Base-by-base conservation (phyloP, 2,329 filamentous ascomycete genomes). In the Monilinia fructicola region DNA sequence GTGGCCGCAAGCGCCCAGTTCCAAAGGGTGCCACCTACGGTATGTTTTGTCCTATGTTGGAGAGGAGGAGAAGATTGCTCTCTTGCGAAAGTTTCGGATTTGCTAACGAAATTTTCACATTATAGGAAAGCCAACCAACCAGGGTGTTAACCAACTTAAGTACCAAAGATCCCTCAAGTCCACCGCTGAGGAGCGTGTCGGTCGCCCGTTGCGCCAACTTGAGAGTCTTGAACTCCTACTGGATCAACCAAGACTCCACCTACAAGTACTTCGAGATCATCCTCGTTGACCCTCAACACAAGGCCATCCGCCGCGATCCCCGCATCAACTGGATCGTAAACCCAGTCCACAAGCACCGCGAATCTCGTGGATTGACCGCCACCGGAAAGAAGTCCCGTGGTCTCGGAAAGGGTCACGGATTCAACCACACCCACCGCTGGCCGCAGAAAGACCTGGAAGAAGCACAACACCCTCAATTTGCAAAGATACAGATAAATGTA, bases 191-290 rank as follows among this genome's bases (percentile, higher is more conserved):
- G 95, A 99, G 90, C 95, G 95, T 91, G 94, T 99, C 81, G 95
- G 96, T 79, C 93, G 93, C 83, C 83, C 93, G 94, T 82, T 97
- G 93, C 87, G 93, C 93, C 84, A 99, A 99, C 86, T 85, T 99
- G 82, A 93, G 95, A 80, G 95, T 99, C 80, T 91, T 99, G 79
- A 99, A 99, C 91, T 98, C 94, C 73, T 99, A 99, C 93, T 99
- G 96, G 96, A 92, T 99, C 87, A 99, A 99, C 91, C 93, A 98
- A 88, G 95, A 99, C 87, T 97, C 93, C 70, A 99, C 95, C 84
- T 99, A 98, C 92, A 99, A 99, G 89, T 99, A 99, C 91, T 99
- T 88, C 87, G 95, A 99, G 86, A 90, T 98, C 83, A 98, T 99
- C 86, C 92, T 97, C 79, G 94, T 99, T 81, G 95, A 99, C 86